Base-by-base conservation (phyloP, 108 stramenopile genomes). In the Epithemia pelagica region DNA sequence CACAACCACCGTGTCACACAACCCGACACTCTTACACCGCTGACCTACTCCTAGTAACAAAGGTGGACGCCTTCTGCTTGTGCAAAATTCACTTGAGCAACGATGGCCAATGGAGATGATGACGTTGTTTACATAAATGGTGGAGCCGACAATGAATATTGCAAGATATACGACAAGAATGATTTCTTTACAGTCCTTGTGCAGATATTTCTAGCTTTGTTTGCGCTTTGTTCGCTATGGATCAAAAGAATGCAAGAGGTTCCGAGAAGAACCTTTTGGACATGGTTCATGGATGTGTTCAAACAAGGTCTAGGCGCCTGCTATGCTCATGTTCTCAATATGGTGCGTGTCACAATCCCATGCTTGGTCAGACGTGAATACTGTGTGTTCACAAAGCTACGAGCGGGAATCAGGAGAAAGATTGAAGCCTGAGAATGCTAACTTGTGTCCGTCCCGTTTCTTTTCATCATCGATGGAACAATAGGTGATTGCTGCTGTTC, bases 291-390 rank as follows among this genome's bases (percentile, higher is more conserved):
- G 54, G 94, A 95, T 74, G 80, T 92, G 31, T 78, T 75, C 10
- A 95, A 95, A 66, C 90, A 91, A 72, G 94, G 82, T 20, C 68
- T 89, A 33, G 94, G 94, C 26, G 94, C 94, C 15, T 88, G 84
- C 62, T 95, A 95, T 70, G 94, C 89, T 10, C 94, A 95, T 63
- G 84, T 95, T 10, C 67, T 81, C 52, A 95, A 95, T 66, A 95
- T 95, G 91, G 69, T 81, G 66, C 20, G 79, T 72, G 28, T 15
- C 10, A 29, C 30, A 18, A 7, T 58, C 37, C 15, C 37, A 46
- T n/a, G n/a, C n/a, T n/a, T n/a, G n/a, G n/a, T n/a, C n/a, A n/a
- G n/a, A n/a, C n/a, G n/a, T n/a, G n/a, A n/a, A n/a, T n/a, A n/a
- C n/a, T n/a, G n/a, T n/a, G n/a, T n/a, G n/a, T n/a, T n/a, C n/a